Percentiles rank a stretch among this genome's conserved stretches.
phyloP scores from a whole-genome alignment of 371 early-diverging fungal species.

The Encephalitozoon romaleae region DNA sequence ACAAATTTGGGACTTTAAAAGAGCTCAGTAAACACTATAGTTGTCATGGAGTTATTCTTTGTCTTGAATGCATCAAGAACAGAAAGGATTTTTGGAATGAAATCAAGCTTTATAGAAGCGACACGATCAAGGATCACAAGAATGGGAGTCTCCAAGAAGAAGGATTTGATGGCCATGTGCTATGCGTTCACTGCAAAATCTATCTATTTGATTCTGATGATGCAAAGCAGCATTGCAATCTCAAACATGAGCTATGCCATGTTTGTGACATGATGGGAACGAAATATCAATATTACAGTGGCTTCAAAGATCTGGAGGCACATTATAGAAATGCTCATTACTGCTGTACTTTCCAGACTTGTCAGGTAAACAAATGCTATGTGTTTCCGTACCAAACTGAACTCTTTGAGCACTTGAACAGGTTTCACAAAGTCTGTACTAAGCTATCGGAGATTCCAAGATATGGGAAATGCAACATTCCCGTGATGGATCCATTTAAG shows the following conservation, averaged over 20 bases:
- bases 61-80: slow-evolving; percentile 49
- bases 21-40: slow-evolving; percentile 50
- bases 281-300: slow-evolving; percentile 53
- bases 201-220: slow-evolving; percentile 50
- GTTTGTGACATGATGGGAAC: slow-evolving; percentile 56
- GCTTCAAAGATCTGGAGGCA: slow-evolving; percentile 53
- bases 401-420: slow-evolving; percentile 47
- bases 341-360: slow-evolving; percentile 50
- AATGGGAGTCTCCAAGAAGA: slow-evolving; percentile 41
- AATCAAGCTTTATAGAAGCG: slow-evolving; percentile 35
- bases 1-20: slow-evolving; percentile 25
- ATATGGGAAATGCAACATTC: neutral
- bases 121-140: slow-evolving; percentile 43
- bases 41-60: slow-evolving; percentile 45
- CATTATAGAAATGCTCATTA: slow-evolving; percentile 58
- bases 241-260: slow-evolving; percentile 54
- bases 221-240: slow-evolving; percentile 52
- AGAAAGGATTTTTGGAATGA: slow-evolving; percentile 56
- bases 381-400: slow-evolving; percentile 59
- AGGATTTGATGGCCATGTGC: slow-evolving; percentile 55
- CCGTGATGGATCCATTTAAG: slow-evolving; percentile 20
- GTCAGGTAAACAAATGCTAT: slow-evolving; percentile 53
- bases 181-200: slow-evolving; percentile 54
- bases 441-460: slow-evolving; percentile 22
- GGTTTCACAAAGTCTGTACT: slow-evolving; percentile 27